phyloP scores from a whole-genome alignment of 192 early-diverging fungal species.

The Radiomyces spectabilis region DNA sequence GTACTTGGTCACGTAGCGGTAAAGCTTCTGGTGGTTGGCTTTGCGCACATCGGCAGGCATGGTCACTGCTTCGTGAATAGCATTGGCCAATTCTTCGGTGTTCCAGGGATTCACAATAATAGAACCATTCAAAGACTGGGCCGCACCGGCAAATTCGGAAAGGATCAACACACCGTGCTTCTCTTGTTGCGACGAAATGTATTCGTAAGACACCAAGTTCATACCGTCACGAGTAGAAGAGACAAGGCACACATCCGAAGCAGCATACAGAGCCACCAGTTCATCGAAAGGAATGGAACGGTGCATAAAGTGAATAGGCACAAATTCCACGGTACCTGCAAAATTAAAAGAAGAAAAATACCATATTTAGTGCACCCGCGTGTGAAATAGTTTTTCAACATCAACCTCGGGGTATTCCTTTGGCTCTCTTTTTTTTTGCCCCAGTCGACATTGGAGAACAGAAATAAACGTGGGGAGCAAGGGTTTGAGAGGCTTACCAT shows the following conservation, averaged over 20 bases:
- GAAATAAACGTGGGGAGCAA: not conserved
- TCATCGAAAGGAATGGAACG: conserved; percentile 93
- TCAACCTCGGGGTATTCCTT: no score
- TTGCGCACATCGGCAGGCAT: conserved; percentile 81
- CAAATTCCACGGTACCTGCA: conserved; percentile 84
- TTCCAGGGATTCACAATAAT: conserved; percentile 99
- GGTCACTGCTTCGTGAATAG: conserved; percentile 84
- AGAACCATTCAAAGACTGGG: conserved; percentile 95
- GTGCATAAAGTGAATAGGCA: conserved; percentile 98
- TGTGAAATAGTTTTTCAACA: not conserved
- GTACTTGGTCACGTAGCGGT: conserved; percentile 92
- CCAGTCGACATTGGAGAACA: not conserved
- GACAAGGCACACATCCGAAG: conserved; percentile 93
- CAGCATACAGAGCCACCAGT: conserved; percentile 91
- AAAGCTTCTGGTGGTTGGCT: conserved; percentile 85
- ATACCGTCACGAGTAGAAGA: conserved; percentile 99
- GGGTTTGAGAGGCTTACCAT: conserved; percentile 46
- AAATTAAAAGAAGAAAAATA: not conserved
- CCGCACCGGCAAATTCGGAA: conserved; percentile 97
- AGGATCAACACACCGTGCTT: conserved; percentile 96
- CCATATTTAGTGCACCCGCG: not conserved
- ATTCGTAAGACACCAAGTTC: conserved; percentile 99
- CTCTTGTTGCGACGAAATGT: conserved; percentile 86
- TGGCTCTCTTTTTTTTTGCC: not conserved
- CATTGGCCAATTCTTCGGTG: conserved; percentile 88